Evolutionary conservation across 2,329 filamentous ascomycete species (phyloP), one percentile per base, ranked within the genome.

Genomic region (Aspergillus sp.): DNA sequence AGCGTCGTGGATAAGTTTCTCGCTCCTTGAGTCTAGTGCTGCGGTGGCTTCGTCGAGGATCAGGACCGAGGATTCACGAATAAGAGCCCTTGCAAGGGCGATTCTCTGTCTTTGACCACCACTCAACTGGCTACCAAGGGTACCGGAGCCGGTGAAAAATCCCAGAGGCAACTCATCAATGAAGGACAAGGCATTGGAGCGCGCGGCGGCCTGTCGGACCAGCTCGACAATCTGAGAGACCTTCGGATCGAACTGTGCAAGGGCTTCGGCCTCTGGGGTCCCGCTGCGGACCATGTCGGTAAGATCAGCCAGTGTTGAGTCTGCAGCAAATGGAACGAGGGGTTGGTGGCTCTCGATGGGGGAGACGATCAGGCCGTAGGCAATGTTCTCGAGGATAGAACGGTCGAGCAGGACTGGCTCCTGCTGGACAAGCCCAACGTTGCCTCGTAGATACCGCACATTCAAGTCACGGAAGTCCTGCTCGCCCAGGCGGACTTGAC

Each of bases 21-120:
- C 73, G 39, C 68, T 73, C 1, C 64, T 67, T 13, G 73, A 74
- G 57, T 75, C 73, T 24, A 76, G 61, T 7, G 73, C 66, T 5
- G 73, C 70, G 0, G 73, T 75, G 3, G 73, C 73, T 58, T 75
- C 73, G 51, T 75, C 73, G 5, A 75, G 62, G 15, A 75, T 67
- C 3, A 97, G 82, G 68, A 96, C 80, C 89, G 91, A 0, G 92
- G 92, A 66, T 96, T 88, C 9, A 88, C 91, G 27, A 4, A 96
- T 89, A 54, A 96, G 84, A 17, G 91, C 91, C 64, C 90, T 82
- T 3, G 92, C 91, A 70, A 96, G 93, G 5, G 92, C 90, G 67
- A 96, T 93, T 62, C 93, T 88, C 74, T 97, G 93, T 74, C 95
- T 85, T 71, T 96, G 91, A 0, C 92, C 92, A 0, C 90, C 90